Percentiles rank a stretch among this genome's conserved stretches.
Conservation (phyloP, 345 rosid genomes). For the Rhizophora mangle region DNA sequence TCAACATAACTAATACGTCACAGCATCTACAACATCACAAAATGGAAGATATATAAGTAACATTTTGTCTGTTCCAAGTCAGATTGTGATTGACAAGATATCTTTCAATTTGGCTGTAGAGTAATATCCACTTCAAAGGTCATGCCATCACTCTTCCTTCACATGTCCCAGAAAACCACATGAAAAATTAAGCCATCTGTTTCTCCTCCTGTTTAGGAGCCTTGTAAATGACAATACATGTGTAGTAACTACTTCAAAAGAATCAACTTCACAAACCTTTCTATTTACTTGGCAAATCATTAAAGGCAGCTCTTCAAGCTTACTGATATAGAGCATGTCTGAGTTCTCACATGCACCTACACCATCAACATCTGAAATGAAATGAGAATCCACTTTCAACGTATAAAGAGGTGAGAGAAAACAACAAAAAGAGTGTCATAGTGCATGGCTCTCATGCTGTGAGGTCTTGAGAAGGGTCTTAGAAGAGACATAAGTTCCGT, state of each 20-base stretch:
- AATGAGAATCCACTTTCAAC: slow-evolving; percentile 11
- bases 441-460: neutral
- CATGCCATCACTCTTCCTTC: neutral
- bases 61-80: neutral
- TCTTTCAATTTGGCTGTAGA: neutral
- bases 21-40: neutral
- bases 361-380: slow-evolving; percentile 32
- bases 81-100: neutral
- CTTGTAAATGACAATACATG: neutral
- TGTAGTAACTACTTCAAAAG: neutral
- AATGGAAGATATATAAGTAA: neutral
- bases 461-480: neutral
- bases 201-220: neutral
- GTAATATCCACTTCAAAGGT: neutral
- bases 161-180: neutral
- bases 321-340: slow-evolving; percentile 31
- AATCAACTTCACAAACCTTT: slow-evolving; percentile 40
- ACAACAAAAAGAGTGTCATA: neutral
- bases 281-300: slow-evolving; percentile 55
- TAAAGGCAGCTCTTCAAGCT: slow-evolving; percentile 54
- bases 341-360: slow-evolving; percentile 27
- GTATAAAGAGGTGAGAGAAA: neutral
- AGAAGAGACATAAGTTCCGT: too few species aligned
- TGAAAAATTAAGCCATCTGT: neutral
- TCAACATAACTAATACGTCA: neutral